Conservation (phyloP, 331 rosid genomes). For the Telfairia occidentalis region DNA sequence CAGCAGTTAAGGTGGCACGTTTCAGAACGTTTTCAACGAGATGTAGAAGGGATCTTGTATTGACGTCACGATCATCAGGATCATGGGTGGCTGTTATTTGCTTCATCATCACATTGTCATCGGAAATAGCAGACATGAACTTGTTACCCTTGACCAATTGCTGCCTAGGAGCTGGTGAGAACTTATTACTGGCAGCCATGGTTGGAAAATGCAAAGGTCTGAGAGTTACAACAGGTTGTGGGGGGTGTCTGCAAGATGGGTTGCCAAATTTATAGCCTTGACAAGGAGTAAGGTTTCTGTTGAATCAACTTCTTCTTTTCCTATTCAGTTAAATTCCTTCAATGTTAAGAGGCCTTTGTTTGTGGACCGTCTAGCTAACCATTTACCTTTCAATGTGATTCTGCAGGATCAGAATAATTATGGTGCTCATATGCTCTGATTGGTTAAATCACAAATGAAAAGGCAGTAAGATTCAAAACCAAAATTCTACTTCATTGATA, state of each 20-base stretch:
- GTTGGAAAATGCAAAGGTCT: neutral
- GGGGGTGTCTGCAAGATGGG: neutral
- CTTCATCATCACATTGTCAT: conserved; percentile 25
- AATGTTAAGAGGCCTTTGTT: neutral
- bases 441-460: neutral
- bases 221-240: neutral
- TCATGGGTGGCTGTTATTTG: conserved; percentile 31
- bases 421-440: neutral
- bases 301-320: conserved; percentile 4
- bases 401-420: neutral
- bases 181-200: neutral
- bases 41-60: conserved; percentile 34
- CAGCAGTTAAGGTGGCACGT: conserved; percentile 17
- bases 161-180: conserved; percentile 7
- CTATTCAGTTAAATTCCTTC: neutral
- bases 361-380: neutral
- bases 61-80: conserved; percentile 33
- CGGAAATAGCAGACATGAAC: conserved; percentile 10
- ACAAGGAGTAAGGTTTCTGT: neutral
- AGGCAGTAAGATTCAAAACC: neutral
- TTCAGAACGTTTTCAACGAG: conserved; percentile 41
- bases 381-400: neutral
- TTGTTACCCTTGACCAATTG: conserved; percentile 5
- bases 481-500: neutral
- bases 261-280: conserved; percentile 8